Base-by-base conservation (phyloP, 441 rosid species). In the Populus tomentosa region DNA sequence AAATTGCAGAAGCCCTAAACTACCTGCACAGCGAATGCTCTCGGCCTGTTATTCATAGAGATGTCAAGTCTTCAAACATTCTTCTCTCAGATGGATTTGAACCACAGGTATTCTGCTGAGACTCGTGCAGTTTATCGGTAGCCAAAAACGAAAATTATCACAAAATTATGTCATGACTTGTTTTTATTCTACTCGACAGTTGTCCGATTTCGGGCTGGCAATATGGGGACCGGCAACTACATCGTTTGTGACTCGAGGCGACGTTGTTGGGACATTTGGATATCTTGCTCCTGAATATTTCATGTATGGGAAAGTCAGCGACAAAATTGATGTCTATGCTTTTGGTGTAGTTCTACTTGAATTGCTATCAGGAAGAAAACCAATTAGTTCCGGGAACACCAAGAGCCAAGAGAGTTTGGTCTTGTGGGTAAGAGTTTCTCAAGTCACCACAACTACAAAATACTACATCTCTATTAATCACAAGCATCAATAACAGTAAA, bases 271-370 rank as follows among this genome's bases (percentile, higher is more conserved):
- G 69, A 94, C 98, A 42, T 94, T 94, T 79, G 98, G 98, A 26
- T 93, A 94, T 82, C 90, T 94, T 70, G 98, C 98, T 68, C 98
- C 98, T 8, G 98, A 94, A 77, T 94, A 93, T 83, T 94, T 94
- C 67, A 93, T 94, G 98, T 91, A 89, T 11, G 98, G 98, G 28
- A 94, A 93, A 87, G 88, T 91, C 38, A 94, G 98, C 38, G 90
- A 90, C 81, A 93, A 92, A 89, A 84, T 91, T 21, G 98, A 94
- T 77, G 93, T 93, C 69, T 94, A 93, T 50, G 94, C 98, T 75
- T 94, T 88, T 69, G 98, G 98, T 16, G 93, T 93, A 50, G 92
- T 94, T 73, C 83, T 93, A 64, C 97, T 94, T 61, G 98, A 94
- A 77, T 76, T 94, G 79, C 78, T 94, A 59, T 89, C 98, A 14